Evolutionary conservation across 2,329 filamentous ascomycete genomes (phyloP).

Genomic region (Colletotrichum falcatum): DNA sequence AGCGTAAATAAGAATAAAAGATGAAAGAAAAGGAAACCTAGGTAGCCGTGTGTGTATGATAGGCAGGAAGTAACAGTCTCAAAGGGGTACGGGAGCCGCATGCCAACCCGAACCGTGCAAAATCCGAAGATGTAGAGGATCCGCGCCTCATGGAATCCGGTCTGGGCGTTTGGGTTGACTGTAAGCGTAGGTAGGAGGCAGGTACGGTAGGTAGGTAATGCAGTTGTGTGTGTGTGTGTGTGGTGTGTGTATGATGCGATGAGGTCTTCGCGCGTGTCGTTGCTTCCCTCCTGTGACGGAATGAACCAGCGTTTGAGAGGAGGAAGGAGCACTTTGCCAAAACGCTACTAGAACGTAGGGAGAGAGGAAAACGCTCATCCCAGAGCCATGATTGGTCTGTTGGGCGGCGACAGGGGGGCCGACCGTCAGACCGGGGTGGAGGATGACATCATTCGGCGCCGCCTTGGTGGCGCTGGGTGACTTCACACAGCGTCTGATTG

Average conservation of each 20-base stretch:
- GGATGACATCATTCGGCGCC: conserved; percentile 35
- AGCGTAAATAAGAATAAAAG: background rate
- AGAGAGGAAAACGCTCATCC: conserved; percentile 27
- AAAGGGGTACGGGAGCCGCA: conserved; percentile 29
- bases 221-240: background rate
- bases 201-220: no score
- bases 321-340: conserved; percentile 25
- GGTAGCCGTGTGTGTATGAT: conserved; percentile 11
- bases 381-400: conserved; percentile 17
- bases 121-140: conserved; percentile 29
- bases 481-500: conserved; percentile 37
- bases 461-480: conserved; percentile 37
- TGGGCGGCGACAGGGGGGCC: conserved; percentile 1
- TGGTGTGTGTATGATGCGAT: conserved; percentile 26
- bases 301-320: conserved; percentile 37
- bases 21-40: background rate
- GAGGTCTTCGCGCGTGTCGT: conserved; percentile 37
- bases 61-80: background rate
- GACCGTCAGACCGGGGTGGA: conserved; percentile 20
- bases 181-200: background rate
- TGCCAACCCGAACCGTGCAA: conserved; percentile 25
- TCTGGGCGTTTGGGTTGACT: background rate
- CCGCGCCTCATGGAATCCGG: conserved; percentile 15
- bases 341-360: conserved; percentile 28
- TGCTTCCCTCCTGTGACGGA: conserved; percentile 37